Percentiles rank a stretch among this genome's conserved stretches.
Conservation (phyloP, 345 rosid genomes). For the Eucalyptus sideroxylon region DNA sequence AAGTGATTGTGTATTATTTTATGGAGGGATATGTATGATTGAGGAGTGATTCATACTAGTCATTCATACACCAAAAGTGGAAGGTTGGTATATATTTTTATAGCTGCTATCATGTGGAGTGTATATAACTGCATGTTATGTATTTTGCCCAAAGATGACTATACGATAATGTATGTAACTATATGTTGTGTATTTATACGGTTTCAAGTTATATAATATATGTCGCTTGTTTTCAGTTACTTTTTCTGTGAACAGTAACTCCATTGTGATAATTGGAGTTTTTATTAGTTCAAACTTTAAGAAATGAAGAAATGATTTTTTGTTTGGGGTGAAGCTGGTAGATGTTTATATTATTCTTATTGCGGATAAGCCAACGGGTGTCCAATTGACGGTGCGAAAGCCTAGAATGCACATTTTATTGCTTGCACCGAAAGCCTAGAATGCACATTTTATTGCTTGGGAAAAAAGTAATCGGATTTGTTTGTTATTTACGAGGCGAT, state of each 20-base stretch:
- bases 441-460: background rate
- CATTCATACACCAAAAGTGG: too few relatives aligned
- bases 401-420: background rate
- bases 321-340: fast-evolving
- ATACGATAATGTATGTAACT: too few relatives aligned
- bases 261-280: background rate
- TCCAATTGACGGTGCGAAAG: fast-evolving
- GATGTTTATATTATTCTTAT: background rate
- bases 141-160: too few relatives aligned
- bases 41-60: too few relatives aligned
- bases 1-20: too few relatives aligned
- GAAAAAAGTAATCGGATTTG: background rate
- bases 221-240: too few relatives aligned
- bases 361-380: fast-evolving
- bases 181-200: too few relatives aligned
- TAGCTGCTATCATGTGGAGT: fast-evolving
- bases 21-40: too few relatives aligned
- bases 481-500: background rate
- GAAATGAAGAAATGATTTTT: background rate
- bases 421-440: background rate
- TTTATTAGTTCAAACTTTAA: background rate
- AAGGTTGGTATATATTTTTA: too few relatives aligned
- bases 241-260: fast-evolving
- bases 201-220: too few relatives aligned
- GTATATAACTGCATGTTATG: too few relatives aligned